Conservation (phyloP, 2,329 filamentous ascomycete genomes). For the Aspergillus arachidicola region DNA sequence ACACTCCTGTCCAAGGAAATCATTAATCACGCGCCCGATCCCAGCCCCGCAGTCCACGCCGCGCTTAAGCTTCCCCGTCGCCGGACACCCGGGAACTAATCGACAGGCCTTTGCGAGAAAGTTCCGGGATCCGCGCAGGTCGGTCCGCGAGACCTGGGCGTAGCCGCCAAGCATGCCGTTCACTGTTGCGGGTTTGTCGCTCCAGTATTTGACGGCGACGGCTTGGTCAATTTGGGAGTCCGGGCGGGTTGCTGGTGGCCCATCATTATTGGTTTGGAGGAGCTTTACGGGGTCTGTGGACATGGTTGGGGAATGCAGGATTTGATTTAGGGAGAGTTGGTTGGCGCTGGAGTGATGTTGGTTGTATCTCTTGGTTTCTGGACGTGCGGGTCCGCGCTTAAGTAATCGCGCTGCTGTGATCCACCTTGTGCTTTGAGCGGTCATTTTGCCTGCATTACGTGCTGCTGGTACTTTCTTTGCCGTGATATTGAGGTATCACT, state of each 20-base stretch:
- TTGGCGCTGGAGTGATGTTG: background rate
- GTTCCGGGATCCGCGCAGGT: slow-evolving; percentile 68
- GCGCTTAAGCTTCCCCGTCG: slow-evolving; percentile 26
- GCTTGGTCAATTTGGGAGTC: slow-evolving; percentile 36
- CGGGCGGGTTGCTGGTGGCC: background rate
- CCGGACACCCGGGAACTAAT: slow-evolving; percentile 16
- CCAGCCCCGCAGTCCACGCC: slow-evolving; percentile 67
- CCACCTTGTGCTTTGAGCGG: background rate
- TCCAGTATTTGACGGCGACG: slow-evolving; percentile 42
- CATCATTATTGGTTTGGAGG: fast-evolving
- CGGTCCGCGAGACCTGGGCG: slow-evolving; percentile 67
- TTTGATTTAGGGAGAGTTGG: background rate
- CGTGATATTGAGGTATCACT: background rate
- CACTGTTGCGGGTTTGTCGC: slow-evolving; percentile 41
- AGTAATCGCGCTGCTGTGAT: background rate
- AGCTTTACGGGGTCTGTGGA: background rate
- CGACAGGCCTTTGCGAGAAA: slow-evolving; percentile 67
- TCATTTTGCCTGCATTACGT: background rate
- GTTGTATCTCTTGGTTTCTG: background rate
- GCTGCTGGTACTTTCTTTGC: too few relatives aligned
- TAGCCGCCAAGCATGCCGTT: slow-evolving; percentile 68
- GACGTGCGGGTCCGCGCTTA: background rate
- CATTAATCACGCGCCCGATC: slow-evolving; percentile 80
- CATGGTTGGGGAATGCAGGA: background rate
- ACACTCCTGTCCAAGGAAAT: slow-evolving; percentile 70